These are phyloP conservation scores for Tuber microsphaerosporum DNA, from an alignment of 495 filamentous ascomycete genomes.

Conservation along the genomic window DNA sequence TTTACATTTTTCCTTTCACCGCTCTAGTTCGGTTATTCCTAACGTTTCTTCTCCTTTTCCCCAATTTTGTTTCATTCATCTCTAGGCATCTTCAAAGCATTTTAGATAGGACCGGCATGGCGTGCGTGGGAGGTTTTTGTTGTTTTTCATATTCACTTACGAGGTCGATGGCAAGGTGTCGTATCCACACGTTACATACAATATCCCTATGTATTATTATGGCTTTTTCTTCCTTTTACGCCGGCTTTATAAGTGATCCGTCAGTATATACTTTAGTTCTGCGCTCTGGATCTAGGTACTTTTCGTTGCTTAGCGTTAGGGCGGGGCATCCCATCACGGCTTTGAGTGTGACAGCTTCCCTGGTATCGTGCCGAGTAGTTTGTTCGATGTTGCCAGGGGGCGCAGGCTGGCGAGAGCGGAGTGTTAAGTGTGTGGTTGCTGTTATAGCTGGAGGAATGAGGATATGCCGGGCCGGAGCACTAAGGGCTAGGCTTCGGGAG, in stretches of 20 bases:
- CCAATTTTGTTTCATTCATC: background rate
- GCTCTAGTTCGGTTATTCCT: background rate
- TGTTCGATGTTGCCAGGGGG: background rate
- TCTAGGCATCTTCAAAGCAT: background rate
- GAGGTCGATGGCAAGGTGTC: background rate
- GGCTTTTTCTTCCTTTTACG: background rate
- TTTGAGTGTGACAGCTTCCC: background rate
- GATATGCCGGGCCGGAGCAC: background rate
- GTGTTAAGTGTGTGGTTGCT: background rate
- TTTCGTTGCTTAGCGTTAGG: background rate
- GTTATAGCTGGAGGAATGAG: background rate
- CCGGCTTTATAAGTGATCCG: background rate
- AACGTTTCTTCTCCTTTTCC: background rate
- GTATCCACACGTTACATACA: slow-evolving; percentile 1
- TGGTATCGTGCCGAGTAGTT: background rate
- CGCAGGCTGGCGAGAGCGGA: background rate
- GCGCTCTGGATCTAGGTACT: background rate
- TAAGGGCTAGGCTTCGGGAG: background rate
- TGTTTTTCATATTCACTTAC: background rate
- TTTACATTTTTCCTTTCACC: background rate
- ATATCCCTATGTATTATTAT: slow-evolving; percentile 5
- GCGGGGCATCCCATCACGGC: background rate
- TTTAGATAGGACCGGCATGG: slow-evolving; percentile 5
- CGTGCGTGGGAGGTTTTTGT: background rate
- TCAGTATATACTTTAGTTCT: background rate